A percentile compares a stretch with the other conserved stretches of the same genome.
phyloP scores from a whole-genome alignment of 2,329 filamentous ascomycete species.

The Fusarium longipes region DNA sequence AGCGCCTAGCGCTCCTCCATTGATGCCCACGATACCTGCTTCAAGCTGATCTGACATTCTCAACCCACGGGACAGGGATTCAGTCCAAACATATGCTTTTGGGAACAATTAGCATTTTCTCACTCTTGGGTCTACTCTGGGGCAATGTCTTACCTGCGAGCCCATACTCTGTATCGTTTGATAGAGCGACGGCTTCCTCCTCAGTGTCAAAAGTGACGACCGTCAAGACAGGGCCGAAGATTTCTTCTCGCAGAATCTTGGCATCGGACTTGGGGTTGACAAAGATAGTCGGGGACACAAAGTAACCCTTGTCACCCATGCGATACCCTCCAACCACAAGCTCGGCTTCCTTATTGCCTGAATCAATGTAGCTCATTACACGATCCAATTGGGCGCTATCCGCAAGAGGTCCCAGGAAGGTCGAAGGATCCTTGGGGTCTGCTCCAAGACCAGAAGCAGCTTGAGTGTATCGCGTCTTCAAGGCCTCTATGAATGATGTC shows the following conservation, averaged over 20 bases:
- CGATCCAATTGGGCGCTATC: neutral
- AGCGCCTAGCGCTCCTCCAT: neutral
- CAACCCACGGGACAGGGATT: neutral
- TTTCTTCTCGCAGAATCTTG: neutral
- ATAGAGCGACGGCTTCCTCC: neutral
- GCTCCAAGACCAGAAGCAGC: neutral
- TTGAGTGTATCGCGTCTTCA: neutral
- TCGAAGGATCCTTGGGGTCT: neutral
- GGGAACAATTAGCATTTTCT: neutral
- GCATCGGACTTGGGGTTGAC: neutral
- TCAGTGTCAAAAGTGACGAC: neutral
- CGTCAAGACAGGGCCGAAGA: neutral
- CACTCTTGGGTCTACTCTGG: no score
- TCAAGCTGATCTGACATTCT: neutral
- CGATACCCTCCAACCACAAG: neutral
- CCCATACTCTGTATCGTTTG: neutral
- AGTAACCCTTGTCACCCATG: neutral
- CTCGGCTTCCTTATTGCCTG: neutral
- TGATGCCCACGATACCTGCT: neutral
- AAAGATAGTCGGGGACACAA: neutral
- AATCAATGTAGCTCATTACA: neutral
- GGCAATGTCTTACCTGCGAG: neutral
- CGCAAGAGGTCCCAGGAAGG: neutral
- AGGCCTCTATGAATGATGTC: neutral
- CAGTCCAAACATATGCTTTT: neutral